A percentile compares a stretch with the other conserved stretches of the same genome.
These are phyloP conservation scores for Baorangia bicolor DNA, from an alignment of 768 basidiomycete genomes.

Conservation along the genomic window DNA sequence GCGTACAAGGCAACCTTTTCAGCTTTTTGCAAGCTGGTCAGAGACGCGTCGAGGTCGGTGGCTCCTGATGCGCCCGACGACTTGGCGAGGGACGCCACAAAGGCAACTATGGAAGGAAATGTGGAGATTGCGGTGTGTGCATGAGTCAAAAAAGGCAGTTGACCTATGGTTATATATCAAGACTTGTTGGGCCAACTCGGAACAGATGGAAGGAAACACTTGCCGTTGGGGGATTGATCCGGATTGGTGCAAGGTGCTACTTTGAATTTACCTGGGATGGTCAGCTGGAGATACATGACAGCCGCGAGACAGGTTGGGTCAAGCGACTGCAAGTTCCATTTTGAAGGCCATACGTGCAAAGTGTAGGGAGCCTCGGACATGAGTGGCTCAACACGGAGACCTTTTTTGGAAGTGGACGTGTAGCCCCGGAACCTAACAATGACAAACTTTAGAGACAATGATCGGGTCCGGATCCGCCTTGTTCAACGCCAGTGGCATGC, in stretches of 20 bases:
- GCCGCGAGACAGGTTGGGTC: conserved; percentile 67
- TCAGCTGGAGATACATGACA: conserved; percentile 64
- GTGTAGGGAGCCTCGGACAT: conserved; percentile 24
- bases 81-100: conserved; percentile 52
- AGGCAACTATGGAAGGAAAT: conserved; percentile 62
- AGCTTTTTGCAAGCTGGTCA: conserved; percentile 48
- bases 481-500: not conserved
- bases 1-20: conserved; percentile 61
- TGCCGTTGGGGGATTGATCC: conserved; percentile 72
- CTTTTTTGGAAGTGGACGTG: conserved; percentile 1
- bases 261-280: conserved; percentile 65
- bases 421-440: conserved; percentile 16
- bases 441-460: conserved; percentile 5
- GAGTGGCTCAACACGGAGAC: not conserved
- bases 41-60: conserved; percentile 47
- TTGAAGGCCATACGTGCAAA: conserved; percentile 69
- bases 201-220: conserved; percentile 24
- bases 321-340: conserved; percentile 63
- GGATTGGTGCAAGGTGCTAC: conserved; percentile 64
- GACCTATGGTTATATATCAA: conserved; percentile 45
- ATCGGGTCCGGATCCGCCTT: not conserved
- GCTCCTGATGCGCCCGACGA: conserved; percentile 29
- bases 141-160: conserved; percentile 69
- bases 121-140: conserved; percentile 49
- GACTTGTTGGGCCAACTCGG: not conserved